A percentile compares a stretch with the other conserved stretches of the same genome.
Evolutionary conservation across 192 early-diverging fungal species (phyloP).

Genomic region (Coemansia guatemalensis): DNA sequence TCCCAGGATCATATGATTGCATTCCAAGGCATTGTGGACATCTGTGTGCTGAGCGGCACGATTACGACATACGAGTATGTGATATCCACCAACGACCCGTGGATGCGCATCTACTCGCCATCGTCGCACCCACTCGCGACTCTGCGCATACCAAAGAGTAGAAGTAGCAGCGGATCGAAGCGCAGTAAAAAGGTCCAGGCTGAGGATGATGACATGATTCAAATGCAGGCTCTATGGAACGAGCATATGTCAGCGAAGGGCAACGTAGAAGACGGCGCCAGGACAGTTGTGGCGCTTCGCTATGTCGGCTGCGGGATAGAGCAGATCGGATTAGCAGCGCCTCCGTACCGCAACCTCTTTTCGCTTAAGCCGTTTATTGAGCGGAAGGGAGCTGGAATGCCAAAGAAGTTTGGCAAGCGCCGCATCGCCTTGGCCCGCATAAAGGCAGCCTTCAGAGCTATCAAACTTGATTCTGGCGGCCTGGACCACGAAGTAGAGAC

Average conservation of each 20-base stretch:
- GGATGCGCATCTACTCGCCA: conserved; percentile 52
- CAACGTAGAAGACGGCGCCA: neutral
- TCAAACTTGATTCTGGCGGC: neutral
- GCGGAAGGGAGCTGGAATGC: conserved; percentile 9
- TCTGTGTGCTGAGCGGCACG: conserved; percentile 34
- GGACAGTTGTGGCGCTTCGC: conserved; percentile 30
- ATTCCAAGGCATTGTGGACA: conserved; percentile 45
- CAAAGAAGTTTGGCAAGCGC: conserved; percentile 22
- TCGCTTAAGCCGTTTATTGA: conserved; percentile 17
- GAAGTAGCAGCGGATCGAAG: neutral
- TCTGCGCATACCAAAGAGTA: neutral
- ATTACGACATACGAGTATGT: conserved; percentile 32
- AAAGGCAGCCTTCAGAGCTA: conserved; percentile 10
- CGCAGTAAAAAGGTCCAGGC: neutral
- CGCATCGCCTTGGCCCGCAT: conserved; percentile 11
- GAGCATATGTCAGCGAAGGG: neutral
- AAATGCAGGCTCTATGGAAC: conserved; percentile 26
- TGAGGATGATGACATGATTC: conserved; percentile 4
- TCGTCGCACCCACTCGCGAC: conserved; percentile 43
- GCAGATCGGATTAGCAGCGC: conserved; percentile 29
- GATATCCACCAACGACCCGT: conserved; percentile 4
- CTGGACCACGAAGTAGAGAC: neutral
- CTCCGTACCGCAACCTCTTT: conserved; percentile 34
- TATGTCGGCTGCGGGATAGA: conserved; percentile 41
- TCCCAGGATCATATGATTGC: conserved; percentile 16